Evolutionary conservation across 1,139 yeast species (phyloP).

Genomic region (Protomyces inundatus): DNA sequence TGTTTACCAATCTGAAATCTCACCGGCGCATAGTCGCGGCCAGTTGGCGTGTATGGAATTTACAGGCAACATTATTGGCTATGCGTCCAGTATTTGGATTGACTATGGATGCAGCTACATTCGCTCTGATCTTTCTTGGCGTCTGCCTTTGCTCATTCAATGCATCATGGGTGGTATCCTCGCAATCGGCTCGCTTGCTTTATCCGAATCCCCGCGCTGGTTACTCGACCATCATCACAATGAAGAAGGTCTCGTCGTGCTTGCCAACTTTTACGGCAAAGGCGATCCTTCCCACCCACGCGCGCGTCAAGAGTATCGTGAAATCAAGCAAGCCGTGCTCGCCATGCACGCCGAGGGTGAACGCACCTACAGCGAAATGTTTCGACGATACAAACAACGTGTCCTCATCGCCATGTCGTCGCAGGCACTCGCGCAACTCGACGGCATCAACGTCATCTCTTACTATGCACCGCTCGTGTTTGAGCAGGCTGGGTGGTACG

Average conservation of each 20-base stretch:
- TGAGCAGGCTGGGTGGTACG: conserved; percentile 93
- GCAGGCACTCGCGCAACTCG: conserved; percentile 85
- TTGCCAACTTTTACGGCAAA: conserved; percentile 71
- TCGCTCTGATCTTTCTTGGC: conserved; percentile 59
- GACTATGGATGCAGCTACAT: conserved; percentile 73
- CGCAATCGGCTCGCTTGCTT: conserved; percentile 64
- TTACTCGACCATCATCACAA: conserved; percentile 75
- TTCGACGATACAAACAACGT: conserved; percentile 62
- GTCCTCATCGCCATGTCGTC: conserved; percentile 88
- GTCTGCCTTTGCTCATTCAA: conserved; percentile 72
- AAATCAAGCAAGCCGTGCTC: conserved; percentile 74
- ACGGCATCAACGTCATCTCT: conserved; percentile 87
- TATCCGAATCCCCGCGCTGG: conserved; percentile 47
- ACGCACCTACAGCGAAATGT: conserved; percentile 64
- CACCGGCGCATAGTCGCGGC: conserved; percentile 86
- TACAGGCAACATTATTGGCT: conserved; percentile 85
- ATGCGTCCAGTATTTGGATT: conserved; percentile 82
- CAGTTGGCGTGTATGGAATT: conserved; percentile 86
- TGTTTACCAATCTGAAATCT: conserved; percentile 83
- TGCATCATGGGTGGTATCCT: conserved; percentile 66
- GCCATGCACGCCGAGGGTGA: conserved; percentile 75
- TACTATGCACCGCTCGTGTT: conserved; percentile 92
- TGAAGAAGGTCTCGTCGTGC: conserved; percentile 76
- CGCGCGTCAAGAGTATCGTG: conserved; percentile 66
- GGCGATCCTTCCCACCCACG: conserved; percentile 51